Evolutionary conservation across 805 yeast species (phyloP), one percentile per base, ranked within the genome.

Genomic region (Tetrapisispora iriomotensis): DNA sequence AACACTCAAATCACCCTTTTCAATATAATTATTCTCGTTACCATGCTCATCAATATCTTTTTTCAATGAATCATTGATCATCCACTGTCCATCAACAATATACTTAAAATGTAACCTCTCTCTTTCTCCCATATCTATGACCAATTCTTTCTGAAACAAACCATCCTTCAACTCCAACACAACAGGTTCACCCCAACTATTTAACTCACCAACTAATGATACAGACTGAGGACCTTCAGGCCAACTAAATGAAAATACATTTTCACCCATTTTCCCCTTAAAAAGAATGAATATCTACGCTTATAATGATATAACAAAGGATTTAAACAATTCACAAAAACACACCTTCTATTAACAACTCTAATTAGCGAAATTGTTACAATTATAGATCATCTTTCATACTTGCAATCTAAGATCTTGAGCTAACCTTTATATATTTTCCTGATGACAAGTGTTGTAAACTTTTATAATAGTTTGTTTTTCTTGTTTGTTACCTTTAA

Each of bases 31-130:
- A 49, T 68, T 67, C 26, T 53, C 53, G 36, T 58, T 61, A 1
- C 67, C 65, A 24, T 62, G 54, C 45, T 73, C 79, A 29, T 61
- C 66, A 1, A 3, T 18, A 39, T 70, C 70, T 17, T 64, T 54
- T 37, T 58, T 60, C 43, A 65, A 72, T 3, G 52, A 50, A 1
- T 54, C 53, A 38, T 63, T 67, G n/a, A 64, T 54, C 9, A 51
- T 50, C 87, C 87, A 81, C 33, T 70, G 68, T 30, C 78, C 84
- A 55, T 81, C 86, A 32, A 80, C 86, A 37, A 80, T 71, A 54
- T 71, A 81, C 63, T 72, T 72, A 58, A 71, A 72, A 18, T 51
- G 57, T 23, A 76, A 51, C 46, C 63, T 63, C 12, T 60, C 64
- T 6, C 49, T 45, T 17, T 48, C 48, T 22, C 14, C 19, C 18